Percentiles rank a stretch among this genome's conserved stretches.
Conservation (phyloP, 139 green algal species). For the Bryopsis sp. region DNA sequence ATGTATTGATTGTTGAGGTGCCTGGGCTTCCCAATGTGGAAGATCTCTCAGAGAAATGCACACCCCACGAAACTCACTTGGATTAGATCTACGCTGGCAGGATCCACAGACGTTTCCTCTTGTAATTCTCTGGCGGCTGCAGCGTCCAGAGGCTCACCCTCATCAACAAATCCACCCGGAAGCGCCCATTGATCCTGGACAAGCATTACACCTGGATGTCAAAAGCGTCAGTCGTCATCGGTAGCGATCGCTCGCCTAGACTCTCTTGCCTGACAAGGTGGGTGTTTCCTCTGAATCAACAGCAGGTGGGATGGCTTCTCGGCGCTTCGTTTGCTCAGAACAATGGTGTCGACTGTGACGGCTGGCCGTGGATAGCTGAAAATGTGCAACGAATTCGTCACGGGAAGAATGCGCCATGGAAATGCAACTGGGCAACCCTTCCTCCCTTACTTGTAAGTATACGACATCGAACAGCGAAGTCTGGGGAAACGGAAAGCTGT, state of each 20-base stretch:
- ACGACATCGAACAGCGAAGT: conserved; percentile 11
- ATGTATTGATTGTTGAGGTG: no score
- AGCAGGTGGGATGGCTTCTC: conserved; percentile 36
- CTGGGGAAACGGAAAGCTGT: no score
- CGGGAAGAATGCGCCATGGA: not conserved
- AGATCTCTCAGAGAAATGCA: no score
- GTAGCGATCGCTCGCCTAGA: not conserved
- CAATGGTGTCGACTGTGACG: conserved; percentile 55
- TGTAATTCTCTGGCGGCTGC: conserved; percentile 72
- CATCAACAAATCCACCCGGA: conserved; percentile 82
- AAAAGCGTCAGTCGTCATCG: not conserved
- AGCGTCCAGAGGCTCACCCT: conserved; percentile 53
- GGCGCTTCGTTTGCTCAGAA: conserved; percentile 33
- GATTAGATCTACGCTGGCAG: conserved; percentile 25
- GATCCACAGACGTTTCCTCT: conserved; percentile 74
- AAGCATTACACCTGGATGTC: not conserved
- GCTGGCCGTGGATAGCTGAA: conserved; percentile 46
- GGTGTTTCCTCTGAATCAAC: conserved; percentile 57
- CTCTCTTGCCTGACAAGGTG: conserved; percentile 60
- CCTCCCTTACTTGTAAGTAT: conserved; percentile 28
- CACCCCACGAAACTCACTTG: conserved; percentile 27
- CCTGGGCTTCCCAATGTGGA: no score
- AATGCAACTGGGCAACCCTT: not conserved
- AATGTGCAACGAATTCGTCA: no score
- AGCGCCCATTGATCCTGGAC: conserved; percentile 63